Base-by-base conservation (phyloP, 2,329 filamentous ascomycete genomes). In the Fusarium robinianum region DNA sequence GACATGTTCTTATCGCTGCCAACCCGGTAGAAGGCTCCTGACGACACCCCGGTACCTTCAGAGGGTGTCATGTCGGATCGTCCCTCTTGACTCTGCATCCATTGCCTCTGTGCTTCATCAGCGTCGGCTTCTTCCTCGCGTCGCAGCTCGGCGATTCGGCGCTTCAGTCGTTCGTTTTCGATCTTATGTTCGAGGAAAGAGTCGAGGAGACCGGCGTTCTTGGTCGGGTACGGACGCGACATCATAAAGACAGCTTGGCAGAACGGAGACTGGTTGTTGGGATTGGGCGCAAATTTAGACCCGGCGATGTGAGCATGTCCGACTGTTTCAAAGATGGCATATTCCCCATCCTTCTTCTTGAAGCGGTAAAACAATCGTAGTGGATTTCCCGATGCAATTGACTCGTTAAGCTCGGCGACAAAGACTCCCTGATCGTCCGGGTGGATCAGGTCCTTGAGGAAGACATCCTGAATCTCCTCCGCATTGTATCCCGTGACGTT, bases 151-250 rank as follows among this genome's bases (percentile, higher is more conserved):
- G 86, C 84, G 50, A 97, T 95, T 29, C 89, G 83, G 58, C 89
- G 87, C 61, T 83, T 84, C 34, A 97, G 70, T 5, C 91, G 82
- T 71, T 96, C 90, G 61, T 96, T 96, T 67, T 96, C 92, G 41
- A 96, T 92, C 69, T 96, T 96, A 72, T 96, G 91, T 66, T 97
- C 92, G 18, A 97, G 76, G 61, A 96, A 96, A 0, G 90, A 95
- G 69, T 97, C 91, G 14, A 96, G 76, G 8, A 96, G 76, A 4
- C 81, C 81, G 1, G 90, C 85, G 63, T 92, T 95, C 70, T 88
- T 91, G 19, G 88, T 95, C 5, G 90, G 90, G 66, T 96, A 96
- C 2, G 88, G 88, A 14, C 91, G 81, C 7, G 89, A 84, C 84
- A 95, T 92, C 76, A 97, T 88, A 66, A 96, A 96, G 58, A 96